A percentile compares a stretch with the other conserved stretches of the same genome.
These are phyloP conservation scores for Eragrostis nindensis DNA, from an alignment of 176 grass and related monocot species.

Conservation along the genomic window DNA sequence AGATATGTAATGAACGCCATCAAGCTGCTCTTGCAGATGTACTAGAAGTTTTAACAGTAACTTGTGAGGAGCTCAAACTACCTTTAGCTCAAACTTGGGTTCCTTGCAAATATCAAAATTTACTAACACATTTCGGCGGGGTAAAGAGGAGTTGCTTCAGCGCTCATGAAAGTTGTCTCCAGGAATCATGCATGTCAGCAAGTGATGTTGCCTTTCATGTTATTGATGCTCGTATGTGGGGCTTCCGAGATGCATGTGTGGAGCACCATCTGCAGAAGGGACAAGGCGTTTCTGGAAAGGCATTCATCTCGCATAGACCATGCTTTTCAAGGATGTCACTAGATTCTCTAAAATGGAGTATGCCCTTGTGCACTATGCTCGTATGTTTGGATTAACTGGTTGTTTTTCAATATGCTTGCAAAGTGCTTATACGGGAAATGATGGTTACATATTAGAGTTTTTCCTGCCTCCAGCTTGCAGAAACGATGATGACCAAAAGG, in stretches of 20 bases:
- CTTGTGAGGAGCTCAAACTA: conserved; percentile 57
- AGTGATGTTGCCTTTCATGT: conserved; percentile 64
- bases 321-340: conserved; percentile 60
- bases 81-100: conserved; percentile 82
- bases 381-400: conserved; percentile 53
- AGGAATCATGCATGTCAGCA: conserved; percentile 60
- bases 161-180: conserved; percentile 52
- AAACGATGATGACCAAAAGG: conserved; percentile 45
- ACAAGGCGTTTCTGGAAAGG: conserved; percentile 63
- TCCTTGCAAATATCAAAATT: conserved; percentile 47
- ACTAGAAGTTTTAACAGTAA: conserved; percentile 50
- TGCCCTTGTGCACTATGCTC: conserved; percentile 73
- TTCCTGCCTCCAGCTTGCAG: conserved; percentile 65
- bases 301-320: conserved; percentile 49
- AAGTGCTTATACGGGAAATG: conserved; percentile 56
- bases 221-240: conserved; percentile 61
- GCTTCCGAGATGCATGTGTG: conserved; percentile 71
- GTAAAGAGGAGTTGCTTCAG: conserved; percentile 48
- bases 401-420: conserved; percentile 70
- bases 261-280: conserved; percentile 69
- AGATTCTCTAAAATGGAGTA: conserved; percentile 62
- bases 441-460: conserved; percentile 73
- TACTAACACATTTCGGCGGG: conserved; percentile 54
- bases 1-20: conserved; percentile 66
- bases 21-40: conserved; percentile 66